These are phyloP conservation scores for Candida buenavistaensis DNA, from an alignment of 1,139 yeast genomes.

Conservation along the genomic window DNA sequence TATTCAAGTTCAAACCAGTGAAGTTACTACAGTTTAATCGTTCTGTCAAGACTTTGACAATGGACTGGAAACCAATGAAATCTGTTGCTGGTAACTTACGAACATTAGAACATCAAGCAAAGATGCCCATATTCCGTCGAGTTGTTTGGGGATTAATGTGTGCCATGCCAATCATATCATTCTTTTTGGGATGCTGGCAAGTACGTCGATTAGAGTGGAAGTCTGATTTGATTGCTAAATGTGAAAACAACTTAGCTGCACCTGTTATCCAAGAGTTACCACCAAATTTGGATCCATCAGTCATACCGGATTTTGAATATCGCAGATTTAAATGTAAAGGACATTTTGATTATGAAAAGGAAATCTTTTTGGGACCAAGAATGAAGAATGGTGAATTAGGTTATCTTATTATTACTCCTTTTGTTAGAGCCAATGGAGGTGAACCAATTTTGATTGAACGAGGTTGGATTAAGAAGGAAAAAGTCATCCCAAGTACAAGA, in stretches of 20 bases:
- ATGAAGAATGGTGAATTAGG: conserved; percentile 76
- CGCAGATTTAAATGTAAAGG: conserved; percentile 76
- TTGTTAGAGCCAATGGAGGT: conserved; percentile 73
- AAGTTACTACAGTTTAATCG: conserved; percentile 15
- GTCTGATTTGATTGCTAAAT: conserved; percentile 72
- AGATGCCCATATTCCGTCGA: conserved; percentile 41
- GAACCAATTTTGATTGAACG: conserved; percentile 74
- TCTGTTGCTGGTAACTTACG: conserved; percentile 49
- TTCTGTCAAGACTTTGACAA: conserved; percentile 62
- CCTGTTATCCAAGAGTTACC: conserved; percentile 73
- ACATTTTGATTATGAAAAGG: conserved; percentile 78
- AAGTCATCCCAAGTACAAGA: conserved; percentile 65
- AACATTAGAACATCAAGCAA: conserved; percentile 40
- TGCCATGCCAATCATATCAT: conserved; percentile 86
- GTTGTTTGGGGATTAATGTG: conserved; percentile 61
- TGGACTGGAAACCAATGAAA: conserved; percentile 82
- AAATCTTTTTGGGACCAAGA: conserved; percentile 91
- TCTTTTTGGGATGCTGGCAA: conserved; percentile 94
- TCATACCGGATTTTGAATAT: conserved; percentile 71
- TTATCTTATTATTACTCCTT: conserved; percentile 78
- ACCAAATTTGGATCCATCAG: conserved; percentile 51
- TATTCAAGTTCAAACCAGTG: background rate
- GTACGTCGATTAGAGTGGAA: conserved; percentile 85
- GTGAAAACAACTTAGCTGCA: conserved; percentile 77
- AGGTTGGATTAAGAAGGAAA: conserved; percentile 86